Evolutionary conservation across 805 yeast species (phyloP).

Genomic region (Yarrowia alimentaria): DNA sequence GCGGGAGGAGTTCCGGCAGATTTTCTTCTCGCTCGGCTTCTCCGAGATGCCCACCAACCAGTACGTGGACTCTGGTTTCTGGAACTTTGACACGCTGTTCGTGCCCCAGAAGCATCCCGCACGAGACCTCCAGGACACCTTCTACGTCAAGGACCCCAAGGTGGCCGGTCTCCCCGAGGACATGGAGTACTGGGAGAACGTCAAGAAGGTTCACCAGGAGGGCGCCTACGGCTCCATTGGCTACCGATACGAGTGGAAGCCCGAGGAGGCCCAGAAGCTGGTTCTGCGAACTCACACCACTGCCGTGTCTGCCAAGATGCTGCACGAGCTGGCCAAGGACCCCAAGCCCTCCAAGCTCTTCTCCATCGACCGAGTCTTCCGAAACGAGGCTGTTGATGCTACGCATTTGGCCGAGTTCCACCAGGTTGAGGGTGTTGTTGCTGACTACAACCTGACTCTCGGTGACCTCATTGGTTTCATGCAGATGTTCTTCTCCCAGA

Average conservation of each 20-base stretch:
- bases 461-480: conserved; percentile 97
- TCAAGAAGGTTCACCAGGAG: conserved; percentile 78
- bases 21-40: conserved; percentile 97
- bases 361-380: conserved; percentile 96
- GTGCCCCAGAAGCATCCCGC: conserved; percentile 99
- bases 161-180: conserved; percentile 82
- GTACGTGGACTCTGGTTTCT: conserved; percentile 96
- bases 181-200: conserved; percentile 69
- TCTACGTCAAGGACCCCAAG: conserved; percentile 91
- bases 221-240: conserved; percentile 96
- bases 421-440: conserved; percentile 98
- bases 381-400: conserved; percentile 99
- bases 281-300: conserved; percentile 98
- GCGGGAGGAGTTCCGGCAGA: conserved; percentile 95
- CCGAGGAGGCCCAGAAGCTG: conserved; percentile 82
- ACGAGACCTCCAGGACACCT: conserved; percentile 97
- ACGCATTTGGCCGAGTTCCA: conserved; percentile 99
- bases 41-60: conserved; percentile 99
- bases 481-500: conserved; percentile 93
- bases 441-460: conserved; percentile 89
- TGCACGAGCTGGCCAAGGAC: conserved; percentile 70
- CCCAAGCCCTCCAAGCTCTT: conserved; percentile 66
- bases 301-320: conserved; percentile 84
- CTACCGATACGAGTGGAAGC: conserved; percentile 97
- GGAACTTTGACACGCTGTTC: conserved; percentile 95